These are phyloP conservation scores for Circinella umbellata DNA, from an alignment of 371 early-diverging fungal species.

Conservation along the genomic window DNA sequence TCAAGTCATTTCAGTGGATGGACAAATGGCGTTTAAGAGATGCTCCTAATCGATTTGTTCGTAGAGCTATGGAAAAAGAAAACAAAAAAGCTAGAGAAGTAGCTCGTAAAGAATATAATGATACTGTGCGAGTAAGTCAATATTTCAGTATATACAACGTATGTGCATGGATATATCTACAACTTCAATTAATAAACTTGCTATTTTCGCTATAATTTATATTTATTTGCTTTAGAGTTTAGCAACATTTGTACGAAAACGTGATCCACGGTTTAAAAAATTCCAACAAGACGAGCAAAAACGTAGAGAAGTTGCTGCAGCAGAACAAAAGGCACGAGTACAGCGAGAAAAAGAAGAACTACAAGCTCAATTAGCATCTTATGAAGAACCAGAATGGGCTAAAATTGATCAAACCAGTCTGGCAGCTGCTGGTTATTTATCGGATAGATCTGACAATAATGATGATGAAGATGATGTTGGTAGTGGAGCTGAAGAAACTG, in stretches of 20 bases:
- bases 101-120: conserved; percentile 85
- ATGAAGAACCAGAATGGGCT: conserved; percentile 70
- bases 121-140: conserved; percentile 71
- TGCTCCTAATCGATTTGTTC: conserved; percentile 80
- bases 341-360: conserved; percentile 60
- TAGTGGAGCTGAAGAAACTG: conserved; percentile 42
- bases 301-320: conserved; percentile 53
- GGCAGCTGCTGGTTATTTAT: conserved; percentile 13
- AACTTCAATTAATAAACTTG: not conserved
- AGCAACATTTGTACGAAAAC: conserved; percentile 67
- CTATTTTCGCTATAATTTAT: not conserved
- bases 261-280: conserved; percentile 78
- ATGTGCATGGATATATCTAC: not conserved
- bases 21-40: conserved; percentile 88
- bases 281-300: conserved; percentile 58
- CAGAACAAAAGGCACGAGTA: conserved; percentile 56
- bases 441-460: conserved; percentile 25
- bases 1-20: conserved; percentile 87
- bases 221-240: conserved; percentile 35
- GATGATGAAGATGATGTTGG: conserved; percentile 43
- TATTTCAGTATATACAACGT: not conserved
- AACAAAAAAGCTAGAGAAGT: conserved; percentile 86
- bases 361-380: conserved; percentile 53
- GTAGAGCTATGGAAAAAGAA: conserved; percentile 91
- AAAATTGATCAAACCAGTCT: conserved; percentile 40